Conservation (phyloP, 1,284 basidiomycete genomes). For the Cryptococcus sp. region DNA sequence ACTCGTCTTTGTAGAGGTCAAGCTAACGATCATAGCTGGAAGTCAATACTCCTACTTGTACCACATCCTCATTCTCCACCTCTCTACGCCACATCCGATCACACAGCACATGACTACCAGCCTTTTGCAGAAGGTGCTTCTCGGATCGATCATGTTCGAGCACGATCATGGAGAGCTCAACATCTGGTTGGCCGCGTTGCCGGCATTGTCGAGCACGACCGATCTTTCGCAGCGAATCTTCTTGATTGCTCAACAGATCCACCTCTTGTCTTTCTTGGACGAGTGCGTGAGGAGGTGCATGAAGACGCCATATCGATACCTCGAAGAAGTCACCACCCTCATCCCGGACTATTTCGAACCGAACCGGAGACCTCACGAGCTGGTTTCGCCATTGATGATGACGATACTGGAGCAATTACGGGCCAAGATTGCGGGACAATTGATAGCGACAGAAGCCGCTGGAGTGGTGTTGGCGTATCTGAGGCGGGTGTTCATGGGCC, state of each 20-base stretch:
- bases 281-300: slow-evolving; percentile 77
- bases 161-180: slow-evolving; percentile 67
- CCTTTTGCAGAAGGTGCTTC: slow-evolving; percentile 60
- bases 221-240: slow-evolving; percentile 49
- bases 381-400: slow-evolving; percentile 67
- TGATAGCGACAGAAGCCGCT: slow-evolving; percentile 59
- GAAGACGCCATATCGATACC: slow-evolving; percentile 80
- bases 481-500: slow-evolving; percentile 56
- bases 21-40: slow-evolving; percentile 35
- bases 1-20: neutral
- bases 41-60: slow-evolving; percentile 53
- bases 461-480: slow-evolving; percentile 60
- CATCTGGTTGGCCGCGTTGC: slow-evolving; percentile 63
- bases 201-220: slow-evolving; percentile 26
- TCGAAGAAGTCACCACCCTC: slow-evolving; percentile 59
- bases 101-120: slow-evolving; percentile 56
- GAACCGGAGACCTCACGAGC: slow-evolving; percentile 12
- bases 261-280: slow-evolving; percentile 70
- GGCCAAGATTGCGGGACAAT: slow-evolving; percentile 56
- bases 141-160: slow-evolving; percentile 70
- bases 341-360: slow-evolving; percentile 19
- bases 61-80: slow-evolving; percentile 62
- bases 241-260: slow-evolving; percentile 55
- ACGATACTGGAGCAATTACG: slow-evolving; percentile 68
- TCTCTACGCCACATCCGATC: slow-evolving; percentile 52